phyloP scores from a whole-genome alignment of 2,329 filamentous ascomycete genomes.

The Fusarium odoratissimum region DNA sequence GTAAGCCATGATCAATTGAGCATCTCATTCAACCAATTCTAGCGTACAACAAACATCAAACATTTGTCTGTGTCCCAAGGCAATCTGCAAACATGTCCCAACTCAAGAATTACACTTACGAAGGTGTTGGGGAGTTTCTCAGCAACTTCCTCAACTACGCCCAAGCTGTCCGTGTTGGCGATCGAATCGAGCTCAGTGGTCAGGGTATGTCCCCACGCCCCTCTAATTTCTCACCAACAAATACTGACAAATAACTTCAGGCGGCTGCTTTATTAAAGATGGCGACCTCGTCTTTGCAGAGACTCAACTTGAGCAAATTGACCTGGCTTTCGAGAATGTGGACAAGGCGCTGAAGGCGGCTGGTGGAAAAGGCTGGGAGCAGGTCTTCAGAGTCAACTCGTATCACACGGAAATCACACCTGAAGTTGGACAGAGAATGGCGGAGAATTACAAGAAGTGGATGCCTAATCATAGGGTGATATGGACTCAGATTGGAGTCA shows the following conservation, averaged over 20 bases:
- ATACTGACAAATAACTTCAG: conserved; percentile 20
- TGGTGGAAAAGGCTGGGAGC: conserved; percentile 64
- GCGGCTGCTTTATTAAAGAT: conserved; percentile 45
- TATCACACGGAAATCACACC: conserved; percentile 57
- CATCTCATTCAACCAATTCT: not conserved
- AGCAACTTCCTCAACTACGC: conserved; percentile 53
- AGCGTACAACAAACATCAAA: rapidly evolving
- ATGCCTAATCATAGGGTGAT: conserved; percentile 63
- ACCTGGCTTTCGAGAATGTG: conserved; percentile 65
- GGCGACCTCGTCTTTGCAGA: conserved; percentile 47
- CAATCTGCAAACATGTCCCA: conserved; percentile 40
- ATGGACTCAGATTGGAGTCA: conserved; percentile 64
- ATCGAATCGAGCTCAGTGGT: conserved; percentile 59
- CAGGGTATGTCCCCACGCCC: conserved; percentile 52
- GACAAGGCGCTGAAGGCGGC: conserved; percentile 60
- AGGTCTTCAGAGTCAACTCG: conserved; percentile 61
- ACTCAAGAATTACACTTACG: conserved; percentile 47
- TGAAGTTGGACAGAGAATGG: conserved; percentile 53
- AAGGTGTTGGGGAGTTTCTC: conserved; percentile 45
- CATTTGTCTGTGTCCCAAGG: rapidly evolving
- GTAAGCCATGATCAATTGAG: not conserved
- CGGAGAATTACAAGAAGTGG: conserved; percentile 59
- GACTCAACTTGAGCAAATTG: conserved; percentile 56
- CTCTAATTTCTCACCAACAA: not conserved
- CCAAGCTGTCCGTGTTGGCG: conserved; percentile 61